phyloP scores from a whole-genome alignment of 73 alveolate genomes.

The Paramecium octaurelia region DNA sequence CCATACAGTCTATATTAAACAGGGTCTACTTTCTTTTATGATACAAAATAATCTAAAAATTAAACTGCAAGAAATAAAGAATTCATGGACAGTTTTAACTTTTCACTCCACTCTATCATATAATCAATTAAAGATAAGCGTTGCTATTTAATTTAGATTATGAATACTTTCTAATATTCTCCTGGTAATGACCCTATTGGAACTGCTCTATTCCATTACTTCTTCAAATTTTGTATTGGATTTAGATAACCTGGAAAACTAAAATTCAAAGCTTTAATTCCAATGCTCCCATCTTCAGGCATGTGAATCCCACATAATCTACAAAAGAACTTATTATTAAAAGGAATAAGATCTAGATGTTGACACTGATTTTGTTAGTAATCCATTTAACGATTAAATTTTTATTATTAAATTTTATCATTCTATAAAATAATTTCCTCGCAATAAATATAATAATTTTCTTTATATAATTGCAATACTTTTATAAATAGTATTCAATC shows the following conservation, averaged over 20 bases:
- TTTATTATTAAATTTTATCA: neutral
- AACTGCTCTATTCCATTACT: constrained; percentile 9
- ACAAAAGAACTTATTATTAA: constrained; percentile 5
- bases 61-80: constrained; percentile 21
- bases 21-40: constrained; percentile 3
- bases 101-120: constrained; percentile 51
- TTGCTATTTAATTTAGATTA: neutral
- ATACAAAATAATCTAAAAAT: constrained; percentile 28
- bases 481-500: neutral
- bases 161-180: neutral
- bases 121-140: constrained; percentile 1
- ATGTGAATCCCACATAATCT: neutral
- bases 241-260: constrained; percentile 13
- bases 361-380: neutral
- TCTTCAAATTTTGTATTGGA: constrained; percentile 16
- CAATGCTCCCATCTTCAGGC: constrained; percentile 36
- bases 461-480: neutral
- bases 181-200: neutral
- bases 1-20: constrained; percentile 29
- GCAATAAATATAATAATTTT: neutral
- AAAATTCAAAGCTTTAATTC: neutral
- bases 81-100: neutral
- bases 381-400: constrained; percentile 46
- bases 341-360: neutral
- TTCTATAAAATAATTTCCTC: neutral